Conservation (phyloP, 805 yeast genomes). For the Pichia occidentalis region DNA sequence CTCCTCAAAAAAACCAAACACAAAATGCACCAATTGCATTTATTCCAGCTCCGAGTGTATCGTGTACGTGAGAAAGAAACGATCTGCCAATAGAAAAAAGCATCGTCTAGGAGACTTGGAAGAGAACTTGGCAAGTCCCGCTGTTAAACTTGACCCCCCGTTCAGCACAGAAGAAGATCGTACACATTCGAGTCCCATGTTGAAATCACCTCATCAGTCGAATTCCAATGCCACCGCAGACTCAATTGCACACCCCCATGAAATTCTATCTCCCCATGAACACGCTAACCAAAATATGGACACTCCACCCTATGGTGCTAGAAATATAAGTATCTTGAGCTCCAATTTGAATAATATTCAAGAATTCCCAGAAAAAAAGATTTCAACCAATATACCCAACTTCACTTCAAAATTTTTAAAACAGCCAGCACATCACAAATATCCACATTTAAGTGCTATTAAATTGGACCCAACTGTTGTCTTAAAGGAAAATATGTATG, state of each 20-base stretch:
- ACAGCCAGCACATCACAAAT: slow-evolving; percentile 21
- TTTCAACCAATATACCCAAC: slow-evolving; percentile 7
- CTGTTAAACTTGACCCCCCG: too few relatives aligned
- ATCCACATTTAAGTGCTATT: slow-evolving; percentile 21
- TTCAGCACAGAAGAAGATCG: too few relatives aligned
- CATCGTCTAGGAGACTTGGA: too few relatives aligned
- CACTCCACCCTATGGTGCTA: neutral
- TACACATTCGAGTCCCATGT: too few relatives aligned
- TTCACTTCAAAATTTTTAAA: slow-evolving; percentile 10
- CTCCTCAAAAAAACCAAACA: slow-evolving; percentile 31
- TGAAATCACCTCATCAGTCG: too few relatives aligned
- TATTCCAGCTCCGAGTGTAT: slow-evolving; percentile 65
- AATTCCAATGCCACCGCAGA: too few relatives aligned
- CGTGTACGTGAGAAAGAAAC: slow-evolving; percentile 41
- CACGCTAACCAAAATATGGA: neutral
- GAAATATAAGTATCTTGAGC: slow-evolving; percentile 4
- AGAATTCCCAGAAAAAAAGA: slow-evolving; percentile 1
- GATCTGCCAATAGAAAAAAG: slow-evolving; percentile 17
- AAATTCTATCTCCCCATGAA: too few relatives aligned
- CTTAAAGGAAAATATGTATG: slow-evolving; percentile 18
- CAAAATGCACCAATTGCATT: slow-evolving; percentile 60
- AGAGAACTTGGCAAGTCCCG: too few relatives aligned
- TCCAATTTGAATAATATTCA: slow-evolving; percentile 7
- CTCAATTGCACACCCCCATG: too few relatives aligned
- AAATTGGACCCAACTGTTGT: slow-evolving; percentile 21